Base-by-base conservation (phyloP, 1,139 yeast genomes). In the Arxiozyma slooffiae region DNA sequence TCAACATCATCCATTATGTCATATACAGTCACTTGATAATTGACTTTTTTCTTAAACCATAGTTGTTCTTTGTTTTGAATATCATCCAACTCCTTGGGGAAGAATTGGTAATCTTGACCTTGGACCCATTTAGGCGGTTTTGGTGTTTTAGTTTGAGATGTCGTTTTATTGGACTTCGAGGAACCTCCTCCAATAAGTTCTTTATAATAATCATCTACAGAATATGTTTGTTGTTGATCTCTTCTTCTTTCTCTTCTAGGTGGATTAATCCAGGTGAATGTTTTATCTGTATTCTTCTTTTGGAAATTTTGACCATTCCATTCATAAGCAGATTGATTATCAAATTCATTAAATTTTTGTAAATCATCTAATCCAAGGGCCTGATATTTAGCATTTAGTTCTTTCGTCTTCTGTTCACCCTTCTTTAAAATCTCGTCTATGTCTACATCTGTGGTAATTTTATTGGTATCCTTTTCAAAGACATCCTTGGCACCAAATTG, bases 281-380 rank as follows among this genome's bases (percentile, higher is more conserved):
- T 74, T 44, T 71, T 70, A 52, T 78, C 74, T 40, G 73, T 73
- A n/a, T 71, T 66, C 57, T 76, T 79, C 58, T 87, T 85, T 45
- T 95, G 86, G 66, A 89, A 92, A 63, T 90, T 89, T 62, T 87
- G 83, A 23, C 98, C 98, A 63, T 92, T 89, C 98, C 98, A 92
- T 67, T 90, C 96, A 67, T 90, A 92, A 0, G 96, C 92, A 2
- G 95, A 87, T 38, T 80, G 80, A 59, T 89, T 96, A 17, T 89
- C 75, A 22, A 63, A 47, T 7, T 64, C 70, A 46, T 64, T 62
- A 61, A 82, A 84, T 61, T 83, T 83, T 60, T 85, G 94, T 52
- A 85, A 72, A 49, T 88, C 95, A 67, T 81, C 87, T 52, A 85
- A 72, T 51, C 88, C 85, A 48, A 85, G 71, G 47, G 81, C 76